phyloP scores from a whole-genome alignment of 1,284 basidiomycete species.

The Porphyrellus sp. region DNA sequence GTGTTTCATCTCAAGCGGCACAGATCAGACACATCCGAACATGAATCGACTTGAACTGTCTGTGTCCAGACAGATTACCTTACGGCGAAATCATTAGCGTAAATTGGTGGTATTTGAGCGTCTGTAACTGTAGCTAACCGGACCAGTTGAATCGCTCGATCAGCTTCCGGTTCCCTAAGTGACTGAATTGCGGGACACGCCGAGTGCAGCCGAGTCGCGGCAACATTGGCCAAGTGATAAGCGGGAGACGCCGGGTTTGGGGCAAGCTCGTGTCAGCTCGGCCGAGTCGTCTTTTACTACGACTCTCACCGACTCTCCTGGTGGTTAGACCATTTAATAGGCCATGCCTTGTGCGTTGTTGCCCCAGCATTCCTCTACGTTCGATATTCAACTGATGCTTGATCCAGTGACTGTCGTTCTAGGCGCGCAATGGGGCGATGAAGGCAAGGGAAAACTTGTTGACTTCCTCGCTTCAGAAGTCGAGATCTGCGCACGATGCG shows the following conservation, averaged over 20 bases:
- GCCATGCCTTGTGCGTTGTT: constrained; percentile 29
- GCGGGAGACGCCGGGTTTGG: neutral
- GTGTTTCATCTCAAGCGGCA: too few species aligned
- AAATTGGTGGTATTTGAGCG: too few species aligned
- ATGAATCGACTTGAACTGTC: too few species aligned
- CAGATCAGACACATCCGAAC: too few species aligned
- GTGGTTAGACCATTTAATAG: constrained; percentile 1
- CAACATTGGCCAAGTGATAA: too few species aligned
- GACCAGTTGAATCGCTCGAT: too few species aligned
- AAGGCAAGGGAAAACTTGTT: constrained; percentile 95
- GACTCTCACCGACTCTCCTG: constrained; percentile 4
- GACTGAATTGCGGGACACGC: too few species aligned
- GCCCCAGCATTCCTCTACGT: neutral
- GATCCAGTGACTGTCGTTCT: constrained; percentile 70
- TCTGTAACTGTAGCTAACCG: too few species aligned
- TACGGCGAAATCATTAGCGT: neutral
- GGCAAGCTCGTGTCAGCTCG: neutral
- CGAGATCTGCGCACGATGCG: constrained; percentile 94
- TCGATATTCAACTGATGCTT: constrained; percentile 10
- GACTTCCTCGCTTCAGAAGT: constrained; percentile 87
- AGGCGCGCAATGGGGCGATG: constrained; percentile 93
- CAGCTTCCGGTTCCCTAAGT: too few species aligned
- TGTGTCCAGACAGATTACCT: neutral
- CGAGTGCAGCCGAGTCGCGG: too few species aligned
- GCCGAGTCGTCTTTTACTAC: constrained; percentile 10